phyloP scores from a whole-genome alignment of 371 early-diverging fungal species.

The Mucor racemosus region DNA sequence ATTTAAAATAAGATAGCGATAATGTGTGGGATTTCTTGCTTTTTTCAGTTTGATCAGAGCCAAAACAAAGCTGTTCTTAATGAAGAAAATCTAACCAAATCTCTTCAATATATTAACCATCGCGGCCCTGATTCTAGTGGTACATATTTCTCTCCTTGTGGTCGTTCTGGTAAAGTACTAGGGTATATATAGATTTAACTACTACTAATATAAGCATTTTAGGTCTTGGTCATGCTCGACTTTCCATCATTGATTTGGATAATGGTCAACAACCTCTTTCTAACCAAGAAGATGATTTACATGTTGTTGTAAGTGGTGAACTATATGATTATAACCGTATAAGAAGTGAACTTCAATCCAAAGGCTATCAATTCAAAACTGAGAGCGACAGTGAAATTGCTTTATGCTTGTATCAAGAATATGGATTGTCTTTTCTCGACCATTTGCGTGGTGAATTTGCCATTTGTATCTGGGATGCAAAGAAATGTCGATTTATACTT shows the following conservation, averaged over 20 bases:
- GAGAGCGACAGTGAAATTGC: constrained; percentile 31
- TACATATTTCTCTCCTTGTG: constrained; percentile 17
- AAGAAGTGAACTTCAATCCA: constrained; percentile 7
- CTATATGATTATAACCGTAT: constrained; percentile 24
- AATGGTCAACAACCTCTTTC: constrained; percentile 26
- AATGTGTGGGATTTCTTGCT: constrained; percentile 29
- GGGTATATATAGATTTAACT: no score
- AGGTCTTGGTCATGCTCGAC: constrained; percentile 25
- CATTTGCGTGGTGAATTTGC: constrained; percentile 32
- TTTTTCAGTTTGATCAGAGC: constrained; percentile 23
- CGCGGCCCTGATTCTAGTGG: constrained; percentile 25
- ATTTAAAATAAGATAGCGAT: no score
- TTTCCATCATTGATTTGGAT: constrained; percentile 25
- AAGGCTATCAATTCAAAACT: constrained; percentile 27
- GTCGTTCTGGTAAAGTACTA: constrained; percentile 28
- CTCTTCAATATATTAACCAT: constrained; percentile 18
- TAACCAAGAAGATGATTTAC: constrained; percentile 3
- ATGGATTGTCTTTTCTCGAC: constrained; percentile 21
- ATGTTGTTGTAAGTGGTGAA: constrained; percentile 27
- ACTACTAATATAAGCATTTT: background rate
- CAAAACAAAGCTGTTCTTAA: background rate
- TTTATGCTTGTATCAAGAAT: constrained; percentile 23
- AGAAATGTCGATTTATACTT: constrained; percentile 8
- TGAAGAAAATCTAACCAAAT: constrained; percentile 1
- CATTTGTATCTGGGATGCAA: constrained; percentile 21